These are phyloP conservation scores for Porcisia hertigi DNA, from an alignment of 208 protist species.

Conservation along the genomic window DNA sequence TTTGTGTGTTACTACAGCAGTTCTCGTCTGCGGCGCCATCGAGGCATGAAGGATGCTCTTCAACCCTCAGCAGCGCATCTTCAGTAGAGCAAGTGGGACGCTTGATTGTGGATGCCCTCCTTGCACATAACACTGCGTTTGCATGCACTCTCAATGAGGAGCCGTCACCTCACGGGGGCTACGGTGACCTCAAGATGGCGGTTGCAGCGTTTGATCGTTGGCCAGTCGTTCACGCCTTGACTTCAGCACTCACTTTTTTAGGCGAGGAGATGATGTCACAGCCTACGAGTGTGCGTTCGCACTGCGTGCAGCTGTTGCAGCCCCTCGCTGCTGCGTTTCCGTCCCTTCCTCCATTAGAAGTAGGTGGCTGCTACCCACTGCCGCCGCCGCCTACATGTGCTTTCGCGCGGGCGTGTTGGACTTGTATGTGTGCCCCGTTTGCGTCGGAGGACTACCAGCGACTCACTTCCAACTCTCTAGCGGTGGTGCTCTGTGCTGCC, in stretches of 20 bases:
- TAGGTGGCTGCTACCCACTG: neutral
- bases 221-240: conserved; percentile 29
- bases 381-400: conserved; percentile 1
- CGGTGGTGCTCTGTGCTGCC: conserved; percentile 17
- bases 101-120: conserved; percentile 3
- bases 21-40: neutral
- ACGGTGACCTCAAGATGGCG: neutral
- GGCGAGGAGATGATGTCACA: conserved; percentile 8
- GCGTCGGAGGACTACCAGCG: conserved; percentile 17
- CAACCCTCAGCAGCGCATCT: neutral
- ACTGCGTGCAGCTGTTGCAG: conserved; percentile 10
- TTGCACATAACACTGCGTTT: conserved; percentile 12
- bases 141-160: conserved; percentile 13
- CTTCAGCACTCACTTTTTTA: conserved; percentile 17
- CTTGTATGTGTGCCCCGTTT: conserved; percentile 27
- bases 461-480: conserved; percentile 28
- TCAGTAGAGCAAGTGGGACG: neutral
- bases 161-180: neutral
- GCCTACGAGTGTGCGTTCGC: neutral
- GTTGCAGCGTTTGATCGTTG: conserved; percentile 18
- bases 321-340: conserved; percentile 20
- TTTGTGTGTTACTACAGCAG: conserved; percentile 26
- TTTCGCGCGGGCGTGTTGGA: conserved; percentile 29
- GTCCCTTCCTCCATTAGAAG: neutral
- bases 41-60: neutral